Evolutionary conservation across 495 filamentous ascomycete genomes (phyloP), one percentile per base, ranked within the genome.

Genomic region (Lineolata rhizophorae): DNA sequence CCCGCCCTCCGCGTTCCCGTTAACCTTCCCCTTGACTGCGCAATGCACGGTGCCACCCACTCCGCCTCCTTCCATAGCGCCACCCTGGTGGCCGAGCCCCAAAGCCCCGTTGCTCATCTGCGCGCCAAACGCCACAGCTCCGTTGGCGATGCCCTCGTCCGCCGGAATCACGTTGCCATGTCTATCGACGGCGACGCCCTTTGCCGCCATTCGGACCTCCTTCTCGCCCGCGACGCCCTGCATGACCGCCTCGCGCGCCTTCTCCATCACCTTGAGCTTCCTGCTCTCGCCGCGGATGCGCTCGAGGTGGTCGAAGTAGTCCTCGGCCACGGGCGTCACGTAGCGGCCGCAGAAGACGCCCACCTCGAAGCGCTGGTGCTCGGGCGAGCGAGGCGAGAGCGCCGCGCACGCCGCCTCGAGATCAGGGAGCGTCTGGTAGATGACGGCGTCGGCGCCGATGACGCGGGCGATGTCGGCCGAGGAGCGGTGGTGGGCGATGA

Each of bases 321-420:
- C 71, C n/a, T 71, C 60, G 1, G 68, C 61, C 3, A 95, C 79
- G 0, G 72, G 72, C 1, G 87, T 99, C 29, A 81, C 58, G 52
- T 95, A 94, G 45, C 67, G 67, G 15, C 90, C 87, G 40, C 78
- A 90, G 61, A 97, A 95, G 11, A 95, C 83, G 38, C 87, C 85
- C n/a, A 91, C 72, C 51, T 95, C 90, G 38, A 95, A 94, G 14
- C 57, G 57, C 18, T 66, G 65, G 52, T 52, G 8, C 9, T 15
- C 11, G 15, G 30, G 15, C 10, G 9, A 47, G 11, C 51, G 50
- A 25, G 66, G 59, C 11, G 61, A 51, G 4, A 64, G 58, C n/a
- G 64, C 60, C 2, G 76, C 65, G 46, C 83, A 93, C 3, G 83
- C 70, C 21, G 65, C 71, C 49, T 79, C 75, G 6, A 94, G 62